Evolutionary conservation across 306 rosid genomes (phyloP), one percentile per base, ranked within the genome.

Genomic region (Sechiopsis laciniata): DNA sequence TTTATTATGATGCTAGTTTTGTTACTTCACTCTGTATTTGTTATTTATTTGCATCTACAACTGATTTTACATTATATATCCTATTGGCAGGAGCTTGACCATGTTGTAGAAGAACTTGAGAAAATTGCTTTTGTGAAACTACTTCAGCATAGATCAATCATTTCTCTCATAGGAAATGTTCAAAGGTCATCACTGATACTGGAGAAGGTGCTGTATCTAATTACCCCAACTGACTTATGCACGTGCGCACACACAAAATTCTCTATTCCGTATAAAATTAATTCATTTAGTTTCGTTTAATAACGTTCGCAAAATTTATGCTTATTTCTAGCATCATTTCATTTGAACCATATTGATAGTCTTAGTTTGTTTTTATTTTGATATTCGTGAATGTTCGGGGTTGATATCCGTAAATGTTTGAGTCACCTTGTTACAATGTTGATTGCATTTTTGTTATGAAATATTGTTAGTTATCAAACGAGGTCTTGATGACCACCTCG

Each of bases 81-180:
- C 80, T 74, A 62, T 74, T 62, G 78, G 59, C 88, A 93, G 97
- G 98, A 93, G 85, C 98, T 93, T 48, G 98, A 93, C 80, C 86
- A 83, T 81, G 97, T 93, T 48, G 96, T 40, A 8, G 97, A 88
- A 82, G 97, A 93, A 71, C 87, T 93, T 64, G 94, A 90, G 88
- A 93, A 93, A 80, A 90, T 93, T 82, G 92, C 98, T 48, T 88
- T 88, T 54, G 97, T 93, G 46, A 85, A 93, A 76, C 98, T 93
- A 76, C 91, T 93, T 64, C 96, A 93, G 80, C 90, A 77, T 72
- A 80, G 96, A 81, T 93, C 98, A 56, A 93, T 93, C 61, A 93
- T 93, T 56, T 93, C 98, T 76, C 98, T 93, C 75, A 93, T 93
- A 53, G 98, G 98, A 81, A 90, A 93, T 76, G 97, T 88, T 75